These are phyloP conservation scores for Plenodomus lindquistii DNA, from an alignment of 2,329 filamentous ascomycete species.

Conservation along the genomic window DNA sequence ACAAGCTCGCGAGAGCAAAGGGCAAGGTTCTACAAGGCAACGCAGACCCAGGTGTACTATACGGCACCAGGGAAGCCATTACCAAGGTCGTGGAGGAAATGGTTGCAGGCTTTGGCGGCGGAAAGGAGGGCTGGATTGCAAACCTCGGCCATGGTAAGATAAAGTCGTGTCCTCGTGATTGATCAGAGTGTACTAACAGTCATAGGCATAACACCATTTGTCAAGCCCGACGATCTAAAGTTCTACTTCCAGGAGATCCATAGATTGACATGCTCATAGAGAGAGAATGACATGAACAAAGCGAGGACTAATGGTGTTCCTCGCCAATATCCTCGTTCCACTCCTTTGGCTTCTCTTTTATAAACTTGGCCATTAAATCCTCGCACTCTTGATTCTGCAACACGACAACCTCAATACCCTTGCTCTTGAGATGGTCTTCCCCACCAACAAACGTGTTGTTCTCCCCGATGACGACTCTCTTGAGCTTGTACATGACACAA, in stretches of 20 bases:
- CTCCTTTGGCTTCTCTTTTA: slow-evolving; percentile 70
- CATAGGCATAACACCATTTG: slow-evolving; percentile 86
- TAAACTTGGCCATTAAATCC: slow-evolving; percentile 72
- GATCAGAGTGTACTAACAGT: slow-evolving; percentile 16
- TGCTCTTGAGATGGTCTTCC: slow-evolving; percentile 68
- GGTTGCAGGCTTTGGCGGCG: slow-evolving; percentile 81
- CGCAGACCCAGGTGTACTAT: slow-evolving; percentile 90
- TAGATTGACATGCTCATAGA: slow-evolving; percentile 32
- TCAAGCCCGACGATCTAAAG: slow-evolving; percentile 89
- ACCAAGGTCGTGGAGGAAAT: slow-evolving; percentile 81
- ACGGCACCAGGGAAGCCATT: slow-evolving; percentile 81
- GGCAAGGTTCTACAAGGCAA: slow-evolving; percentile 90
- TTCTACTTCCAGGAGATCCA: slow-evolving; percentile 96
- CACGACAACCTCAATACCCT: slow-evolving; percentile 74
- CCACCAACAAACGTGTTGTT: slow-evolving; percentile 76
- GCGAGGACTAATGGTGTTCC: slow-evolving; percentile 13
- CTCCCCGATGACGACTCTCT: slow-evolving; percentile 74
- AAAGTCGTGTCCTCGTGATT: not conserved
- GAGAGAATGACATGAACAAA: not conserved
- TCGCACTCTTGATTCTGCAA: slow-evolving; percentile 67
- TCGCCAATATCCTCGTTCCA: slow-evolving; percentile 59
- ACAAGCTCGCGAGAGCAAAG: slow-evolving; percentile 70
- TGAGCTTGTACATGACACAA: slow-evolving; percentile 74
- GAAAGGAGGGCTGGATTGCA: slow-evolving; percentile 92
- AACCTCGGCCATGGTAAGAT: slow-evolving; percentile 89